These are phyloP conservation scores for Syzygium malaccense DNA, from an alignment of 441 rosid genomes.

Conservation along the genomic window DNA sequence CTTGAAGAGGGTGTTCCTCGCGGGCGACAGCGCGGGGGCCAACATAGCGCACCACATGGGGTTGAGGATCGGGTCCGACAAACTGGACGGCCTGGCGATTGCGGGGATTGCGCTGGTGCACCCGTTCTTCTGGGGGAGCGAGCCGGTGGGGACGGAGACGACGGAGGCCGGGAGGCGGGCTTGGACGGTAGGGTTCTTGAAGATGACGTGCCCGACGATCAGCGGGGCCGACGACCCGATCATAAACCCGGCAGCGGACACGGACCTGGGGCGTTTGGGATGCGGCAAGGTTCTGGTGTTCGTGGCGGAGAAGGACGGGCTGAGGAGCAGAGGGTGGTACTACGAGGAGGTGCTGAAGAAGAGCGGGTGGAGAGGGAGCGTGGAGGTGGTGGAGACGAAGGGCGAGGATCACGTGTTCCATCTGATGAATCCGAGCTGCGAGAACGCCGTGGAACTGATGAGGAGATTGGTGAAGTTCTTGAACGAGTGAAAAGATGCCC, in stretches of 20 bases:
- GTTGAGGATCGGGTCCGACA: slow-evolving; percentile 20
- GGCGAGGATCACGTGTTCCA: slow-evolving; percentile 12
- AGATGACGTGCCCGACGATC: slow-evolving; percentile 5
- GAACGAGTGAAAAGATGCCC: background rate
- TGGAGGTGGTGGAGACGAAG: slow-evolving; percentile 2
- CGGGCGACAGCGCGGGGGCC: slow-evolving; percentile 61
- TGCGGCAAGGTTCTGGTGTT: slow-evolving; percentile 1
- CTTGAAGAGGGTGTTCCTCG: slow-evolving; percentile 24
- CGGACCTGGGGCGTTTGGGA: background rate
- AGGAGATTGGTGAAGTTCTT: background rate
- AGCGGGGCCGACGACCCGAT: slow-evolving; percentile 33
- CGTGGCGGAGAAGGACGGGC: slow-evolving; percentile 20
- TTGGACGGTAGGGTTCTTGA: slow-evolving; percentile 13
- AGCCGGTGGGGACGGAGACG: slow-evolving; percentile 34
- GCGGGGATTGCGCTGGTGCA: slow-evolving; percentile 25
- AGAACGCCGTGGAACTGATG: background rate
- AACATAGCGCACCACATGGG: slow-evolving; percentile 39
- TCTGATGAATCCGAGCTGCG: background rate
- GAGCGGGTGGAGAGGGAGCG: background rate
- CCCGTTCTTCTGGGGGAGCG: slow-evolving; percentile 46
- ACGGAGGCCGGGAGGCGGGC: slow-evolving; percentile 11
- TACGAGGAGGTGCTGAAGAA: slow-evolving; percentile 4
- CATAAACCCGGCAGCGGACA: background rate
- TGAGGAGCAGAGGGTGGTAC: slow-evolving; percentile 10
- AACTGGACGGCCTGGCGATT: slow-evolving; percentile 9